These are phyloP conservation scores for Botrytis sinoallii DNA, from an alignment of 2,329 filamentous ascomycete genomes.

Conservation along the genomic window DNA sequence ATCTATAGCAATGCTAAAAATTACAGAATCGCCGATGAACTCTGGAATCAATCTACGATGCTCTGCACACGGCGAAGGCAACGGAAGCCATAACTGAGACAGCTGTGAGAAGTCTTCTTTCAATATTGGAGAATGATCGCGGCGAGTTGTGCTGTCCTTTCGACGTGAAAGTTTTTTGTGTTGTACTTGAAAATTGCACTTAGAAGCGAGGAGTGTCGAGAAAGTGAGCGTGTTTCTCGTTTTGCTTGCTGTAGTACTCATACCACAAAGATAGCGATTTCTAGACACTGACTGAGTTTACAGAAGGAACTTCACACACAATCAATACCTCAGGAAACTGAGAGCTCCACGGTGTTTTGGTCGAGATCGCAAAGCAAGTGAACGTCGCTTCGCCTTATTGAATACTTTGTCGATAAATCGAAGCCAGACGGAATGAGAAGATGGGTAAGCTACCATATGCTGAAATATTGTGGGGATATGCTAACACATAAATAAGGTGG, in stretches of 20 bases:
- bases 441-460: constrained; percentile 30
- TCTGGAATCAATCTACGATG: constrained; percentile 4
- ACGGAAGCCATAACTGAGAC: not conserved
- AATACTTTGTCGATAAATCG: constrained; percentile 26
- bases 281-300: not conserved
- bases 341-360: not conserved
- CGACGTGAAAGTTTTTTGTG: constrained; percentile 24
- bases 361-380: constrained; percentile 3
- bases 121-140: constrained; percentile 24
- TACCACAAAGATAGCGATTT: not conserved
- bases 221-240: constrained; percentile 31
- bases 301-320: constrained; percentile 26
- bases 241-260: constrained; percentile 32
- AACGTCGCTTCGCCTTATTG: constrained; percentile 15
- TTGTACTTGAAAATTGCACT: constrained; percentile 28
- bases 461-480: not conserved
- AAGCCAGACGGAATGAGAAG: constrained; percentile 25
- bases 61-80: not conserved
- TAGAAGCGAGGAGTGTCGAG: constrained; percentile 24
- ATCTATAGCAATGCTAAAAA: constrained; percentile 2
- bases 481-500: constrained; percentile 26
- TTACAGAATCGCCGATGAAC: not conserved
- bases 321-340: not conserved
- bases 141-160: constrained; percentile 28
- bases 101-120: constrained; percentile 16